Base-by-base conservation (phyloP, 129 eudicot genomes). In the Saposhnikovia divaricata region DNA sequence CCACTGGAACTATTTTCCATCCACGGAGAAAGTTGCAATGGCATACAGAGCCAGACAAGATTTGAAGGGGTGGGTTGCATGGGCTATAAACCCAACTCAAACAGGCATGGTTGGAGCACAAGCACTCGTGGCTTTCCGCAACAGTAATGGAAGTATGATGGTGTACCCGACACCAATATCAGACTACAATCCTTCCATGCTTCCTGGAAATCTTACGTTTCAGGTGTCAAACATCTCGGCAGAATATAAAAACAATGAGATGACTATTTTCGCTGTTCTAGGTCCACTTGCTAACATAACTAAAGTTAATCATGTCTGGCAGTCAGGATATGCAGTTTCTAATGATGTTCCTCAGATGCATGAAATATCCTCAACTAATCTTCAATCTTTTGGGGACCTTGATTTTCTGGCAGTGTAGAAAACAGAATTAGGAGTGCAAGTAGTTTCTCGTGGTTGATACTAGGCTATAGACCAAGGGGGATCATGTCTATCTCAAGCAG, bases 61-160 rank as follows among this genome's bases (percentile, higher is more conserved):
- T 8, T 71, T 82, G 0, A 47, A n/a, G 59, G 97, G 97, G 12
- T 91, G 97, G 94, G 80, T 86, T 28, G 90, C 94, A 2, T 89
- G 92, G 92, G 97, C 86, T 48, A 82, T 89, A 53, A 91, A 89
- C 84, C 94, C 90, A 1, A 75, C 84, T 46, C 81, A 83, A 13
- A 72, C 79, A 70, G 89, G 93, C 77, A 89, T 89, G 93, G 81
- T 88, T 75, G 97, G 94, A 81, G 85, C 93, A 34, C 90, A 91
- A 81, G 97, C 92, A 65, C 45, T 91, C 0, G 91, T 91, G 72
- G 94, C 94, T 77, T 87, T 87, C 55, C 89, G 45, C 39, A 82
- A 89, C 66, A 19, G 73, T 46, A 83, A 85, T 59, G 90, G 88
- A 27, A 86, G 79, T 68, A 78, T 86, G 87, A 85, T 42, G 0